Evolutionary conservation across 805 yeast species (phyloP), one percentile per base, ranked within the genome.

Genomic region (Alloascoidea africana): DNA sequence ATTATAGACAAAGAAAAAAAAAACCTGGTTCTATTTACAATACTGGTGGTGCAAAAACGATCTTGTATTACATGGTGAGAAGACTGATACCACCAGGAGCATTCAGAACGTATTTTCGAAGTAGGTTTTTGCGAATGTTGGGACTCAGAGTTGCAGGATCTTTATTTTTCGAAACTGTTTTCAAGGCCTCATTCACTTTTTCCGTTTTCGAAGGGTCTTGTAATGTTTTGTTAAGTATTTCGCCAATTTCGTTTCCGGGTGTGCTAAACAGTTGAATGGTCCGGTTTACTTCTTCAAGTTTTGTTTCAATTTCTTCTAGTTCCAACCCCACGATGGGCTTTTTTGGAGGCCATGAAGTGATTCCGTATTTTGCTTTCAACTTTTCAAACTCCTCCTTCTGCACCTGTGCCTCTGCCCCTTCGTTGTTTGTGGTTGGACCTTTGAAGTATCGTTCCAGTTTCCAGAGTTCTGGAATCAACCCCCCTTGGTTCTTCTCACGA

Each of bases 81-180:
- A n/a, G n/a, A 8, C 17, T 14, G 23, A 13, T 14, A 37, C 18
- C n/a, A 27, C 27, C 48, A 11, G 49, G 42, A 27, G 46, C 44
- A 32, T 62, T 59, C 46, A 68, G 58, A 17, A 74, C 59, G 53
- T 67, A 76, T 56, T 80, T 82, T 52, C 85, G 68, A 47, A 82
- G 55, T 35, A 83, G 56, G 55, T 86, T 86, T 62, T 81, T 83
- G 51, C 66, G 73, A 16, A 76, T 72, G 53, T 66, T 65, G 37
- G 60, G 61, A 51, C 70, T 68, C 44, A 68, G 46, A 17, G 41
- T 30, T 14, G 60, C 56, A 4, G 70, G 67, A 19, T 63, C 56
- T 5, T 38, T 46, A n/a, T n/a, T n/a, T 39, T 52, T 54, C 6
- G 66, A 63, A 37, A 63, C 48, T 32, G 50, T 52, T 27, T 44